Evolutionary conservation across 306 rosid genomes (phyloP), one percentile per base, ranked within the genome.

Genomic region (Chamaecrista fasciculata): DNA sequence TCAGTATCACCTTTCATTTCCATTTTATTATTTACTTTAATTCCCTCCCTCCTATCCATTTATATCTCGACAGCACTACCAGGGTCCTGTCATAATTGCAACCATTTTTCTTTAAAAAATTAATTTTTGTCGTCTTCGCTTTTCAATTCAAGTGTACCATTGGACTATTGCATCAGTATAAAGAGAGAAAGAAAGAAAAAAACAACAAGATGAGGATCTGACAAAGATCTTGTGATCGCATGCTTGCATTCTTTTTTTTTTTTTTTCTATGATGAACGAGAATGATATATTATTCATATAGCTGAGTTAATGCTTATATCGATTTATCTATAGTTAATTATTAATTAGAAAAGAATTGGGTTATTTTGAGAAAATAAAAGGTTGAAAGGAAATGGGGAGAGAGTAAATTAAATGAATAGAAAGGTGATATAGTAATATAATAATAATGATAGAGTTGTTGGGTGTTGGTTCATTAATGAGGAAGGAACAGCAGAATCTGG

Each of bases 41-140:
- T 5, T 16, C 43, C 21, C 5, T 36, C 43, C 8, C 46, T 4
- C 39, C 55, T 53, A 66, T 72, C 76, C 81, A 11, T 68, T 72
- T 48, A 60, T 53, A 46, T 15, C 21, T 46, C 12, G 15, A 24
- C 36, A 55, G 2, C 63, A 28, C 40, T 14, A 4, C 2, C 62
- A 14, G 20, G 20, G 16, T 47, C 23, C 52, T 47, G 2, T 47
- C 52, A 44, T 44, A 2, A 43, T 43, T 14, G 6, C 48, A 43
- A 43, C 5, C 48, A 15, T 12, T 0, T 40, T 40, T 14, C 15
- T 12, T n/a, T n/a, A n/a, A n/a, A 43, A 43, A 40, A 36, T 11
- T 40, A 11, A 12, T 42, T 42, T 12, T 42, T 14, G 47, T 42
- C 47, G 16, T 42, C 47, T 42, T 42, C 15, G 0, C 47, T 11